These are phyloP conservation scores for Penicillium steckii DNA, from an alignment of 495 filamentous ascomycete species.

Conservation along the genomic window DNA sequence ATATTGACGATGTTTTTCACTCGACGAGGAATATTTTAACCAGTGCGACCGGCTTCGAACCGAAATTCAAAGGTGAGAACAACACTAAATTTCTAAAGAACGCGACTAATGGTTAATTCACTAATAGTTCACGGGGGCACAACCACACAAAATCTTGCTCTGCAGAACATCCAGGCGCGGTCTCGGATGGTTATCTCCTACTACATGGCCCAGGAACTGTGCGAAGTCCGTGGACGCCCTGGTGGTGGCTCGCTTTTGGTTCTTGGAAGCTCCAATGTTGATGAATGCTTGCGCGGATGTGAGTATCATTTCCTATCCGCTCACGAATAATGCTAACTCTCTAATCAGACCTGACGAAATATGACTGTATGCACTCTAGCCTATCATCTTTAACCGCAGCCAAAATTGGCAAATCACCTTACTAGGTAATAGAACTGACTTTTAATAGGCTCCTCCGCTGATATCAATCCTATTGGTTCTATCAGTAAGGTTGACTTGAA, in stretches of 20 bases:
- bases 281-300: conserved; percentile 14
- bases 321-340: background rate
- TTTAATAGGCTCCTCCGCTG: conserved; percentile 6
- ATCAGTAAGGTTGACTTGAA: conserved; percentile 13
- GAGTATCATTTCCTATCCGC: background rate
- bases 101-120: background rate
- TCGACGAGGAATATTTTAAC: conserved; percentile 13
- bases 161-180: conserved; percentile 11
- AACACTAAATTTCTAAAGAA: background rate
- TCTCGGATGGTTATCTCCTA: conserved; percentile 11
- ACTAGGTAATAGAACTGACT: background rate
- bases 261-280: conserved; percentile 10
- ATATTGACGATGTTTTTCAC: conserved; percentile 8
- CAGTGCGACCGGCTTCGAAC: conserved; percentile 7
- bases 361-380: conserved; percentile 3
- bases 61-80: conserved; percentile 9
- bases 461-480: conserved; percentile 12
- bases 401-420: too few relatives aligned
- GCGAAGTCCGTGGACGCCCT: conserved; percentile 5
- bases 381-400: too few relatives aligned
- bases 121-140: conserved; percentile 7
- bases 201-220: conserved; percentile 11
- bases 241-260: conserved; percentile 7
- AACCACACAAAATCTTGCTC: conserved; percentile 6
- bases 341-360: conserved; percentile 5